A percentile compares a stretch with the other conserved stretches of the same genome.
These are phyloP conservation scores for Sarocladium kiliense DNA, from an alignment of 2,329 filamentous ascomycete species.

Conservation along the genomic window DNA sequence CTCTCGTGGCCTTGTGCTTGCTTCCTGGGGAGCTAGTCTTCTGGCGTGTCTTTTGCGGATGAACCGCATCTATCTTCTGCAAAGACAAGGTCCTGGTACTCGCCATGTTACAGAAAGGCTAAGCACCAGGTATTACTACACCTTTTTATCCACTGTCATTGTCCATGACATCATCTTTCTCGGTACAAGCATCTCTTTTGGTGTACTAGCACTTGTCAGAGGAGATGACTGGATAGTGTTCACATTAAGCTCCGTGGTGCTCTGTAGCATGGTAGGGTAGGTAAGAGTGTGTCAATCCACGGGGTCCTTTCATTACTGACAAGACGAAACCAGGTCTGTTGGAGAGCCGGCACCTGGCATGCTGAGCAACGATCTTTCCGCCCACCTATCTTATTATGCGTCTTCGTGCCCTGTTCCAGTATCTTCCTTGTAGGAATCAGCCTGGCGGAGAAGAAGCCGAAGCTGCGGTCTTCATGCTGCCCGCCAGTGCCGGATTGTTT, in stretches of 20 bases:
- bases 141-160: background rate
- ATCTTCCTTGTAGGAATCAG: background rate
- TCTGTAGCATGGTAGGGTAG: background rate
- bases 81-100: background rate
- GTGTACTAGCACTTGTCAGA: background rate
- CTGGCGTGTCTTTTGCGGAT: background rate
- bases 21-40: background rate
- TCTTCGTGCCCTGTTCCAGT: too few relatives aligned
- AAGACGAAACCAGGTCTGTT: background rate
- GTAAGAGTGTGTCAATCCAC: too few relatives aligned
- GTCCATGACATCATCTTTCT: background rate
- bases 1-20: background rate
- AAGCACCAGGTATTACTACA: background rate
- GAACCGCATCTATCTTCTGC: background rate
- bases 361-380: background rate
- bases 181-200: constrained; percentile 2
- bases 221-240: constrained; percentile 1
- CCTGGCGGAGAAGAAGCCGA: background rate
- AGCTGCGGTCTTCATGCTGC: background rate
- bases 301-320: background rate
- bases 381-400: background rate
- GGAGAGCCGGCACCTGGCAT: background rate
- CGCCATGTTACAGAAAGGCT: background rate
- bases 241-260: background rate
- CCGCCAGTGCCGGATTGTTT: background rate